Conservation (phyloP, 1,139 yeast genomes). For the Hyphopichia fennica region DNA sequence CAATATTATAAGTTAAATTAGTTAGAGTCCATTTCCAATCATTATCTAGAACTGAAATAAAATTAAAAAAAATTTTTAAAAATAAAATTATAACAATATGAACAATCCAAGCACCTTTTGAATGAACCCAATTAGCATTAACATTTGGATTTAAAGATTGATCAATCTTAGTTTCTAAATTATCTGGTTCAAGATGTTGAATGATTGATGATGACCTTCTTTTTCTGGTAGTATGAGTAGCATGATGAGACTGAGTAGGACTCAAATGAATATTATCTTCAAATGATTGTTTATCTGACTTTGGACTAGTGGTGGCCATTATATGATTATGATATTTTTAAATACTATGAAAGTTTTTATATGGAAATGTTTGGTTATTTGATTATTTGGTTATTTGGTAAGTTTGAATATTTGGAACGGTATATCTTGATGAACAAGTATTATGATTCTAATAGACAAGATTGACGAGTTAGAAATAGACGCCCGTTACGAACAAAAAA, state of each 20-base stretch:
- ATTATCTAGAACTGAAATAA: constrained; percentile 66
- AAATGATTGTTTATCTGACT: background rate
- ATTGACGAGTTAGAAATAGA: no score
- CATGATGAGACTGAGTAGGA: constrained; percentile 29
- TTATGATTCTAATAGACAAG: no score
- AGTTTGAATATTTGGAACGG: no score
- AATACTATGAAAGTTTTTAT: no score
- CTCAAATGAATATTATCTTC: constrained; percentile 3
- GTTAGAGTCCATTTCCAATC: constrained; percentile 95
- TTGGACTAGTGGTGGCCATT: background rate
- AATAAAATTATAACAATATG: constrained; percentile 81
- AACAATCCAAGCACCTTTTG: constrained; percentile 93
- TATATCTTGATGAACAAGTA: no score
- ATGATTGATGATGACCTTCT: constrained; percentile 57
- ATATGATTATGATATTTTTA: no score
- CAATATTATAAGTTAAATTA: constrained; percentile 83
- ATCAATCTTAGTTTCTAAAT: constrained; percentile 88
- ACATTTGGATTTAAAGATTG: constrained; percentile 86
- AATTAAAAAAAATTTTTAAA: constrained; percentile 73
- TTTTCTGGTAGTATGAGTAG: constrained; percentile 37
- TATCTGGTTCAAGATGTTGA: constrained; percentile 90
- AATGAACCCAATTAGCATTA: constrained; percentile 95
- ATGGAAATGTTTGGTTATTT: no score
- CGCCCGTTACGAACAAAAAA: no score
- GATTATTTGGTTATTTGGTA: no score